A percentile compares a stretch with the other conserved stretches of the same genome.
Evolutionary conservation across 106 monocot species (phyloP).

Genomic region (Amphibolis antarctica): DNA sequence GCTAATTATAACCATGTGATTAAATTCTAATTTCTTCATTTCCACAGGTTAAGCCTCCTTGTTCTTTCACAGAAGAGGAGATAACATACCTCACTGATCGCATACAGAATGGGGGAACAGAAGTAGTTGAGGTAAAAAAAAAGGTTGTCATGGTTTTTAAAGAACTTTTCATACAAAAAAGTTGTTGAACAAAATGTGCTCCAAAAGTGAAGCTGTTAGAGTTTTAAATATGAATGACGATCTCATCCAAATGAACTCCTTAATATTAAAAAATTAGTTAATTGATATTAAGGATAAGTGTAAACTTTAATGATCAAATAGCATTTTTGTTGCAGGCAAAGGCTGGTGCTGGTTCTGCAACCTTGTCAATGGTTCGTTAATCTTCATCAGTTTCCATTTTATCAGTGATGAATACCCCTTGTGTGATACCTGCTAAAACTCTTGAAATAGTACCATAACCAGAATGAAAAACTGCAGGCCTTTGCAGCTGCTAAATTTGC

Average conservation of each 20-base stretch:
- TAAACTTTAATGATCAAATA: neutral
- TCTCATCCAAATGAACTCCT: too few species aligned
- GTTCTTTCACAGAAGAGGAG: conserved; percentile 75
- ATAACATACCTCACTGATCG: conserved; percentile 64
- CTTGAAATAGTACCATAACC: too few species aligned
- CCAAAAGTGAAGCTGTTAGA: neutral
- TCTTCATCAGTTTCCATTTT: neutral
- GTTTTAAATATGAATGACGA: neutral
- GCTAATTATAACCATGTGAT: neutral
- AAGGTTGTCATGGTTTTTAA: neutral
- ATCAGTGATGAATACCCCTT: too few species aligned
- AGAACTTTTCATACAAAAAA: neutral
- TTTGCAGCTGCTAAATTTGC: conserved; percentile 89
- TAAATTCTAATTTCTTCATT: neutral
- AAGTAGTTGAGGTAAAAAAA: conserved; percentile 84
- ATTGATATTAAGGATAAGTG: neutral
- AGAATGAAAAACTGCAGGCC: conserved; percentile 27
- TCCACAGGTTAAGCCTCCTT: conserved; percentile 70
- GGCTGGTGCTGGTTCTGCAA: conserved; percentile 89
- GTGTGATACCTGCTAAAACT: too few species aligned
- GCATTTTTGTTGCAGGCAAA: conserved; percentile 45
- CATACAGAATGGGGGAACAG: conserved; percentile 97
- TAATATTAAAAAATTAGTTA: too few species aligned
- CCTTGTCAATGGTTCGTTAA: conserved; percentile 60
- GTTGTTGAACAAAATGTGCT: neutral